Base-by-base conservation (phyloP, 805 yeast genomes). In the Allodekkera sacchari region DNA sequence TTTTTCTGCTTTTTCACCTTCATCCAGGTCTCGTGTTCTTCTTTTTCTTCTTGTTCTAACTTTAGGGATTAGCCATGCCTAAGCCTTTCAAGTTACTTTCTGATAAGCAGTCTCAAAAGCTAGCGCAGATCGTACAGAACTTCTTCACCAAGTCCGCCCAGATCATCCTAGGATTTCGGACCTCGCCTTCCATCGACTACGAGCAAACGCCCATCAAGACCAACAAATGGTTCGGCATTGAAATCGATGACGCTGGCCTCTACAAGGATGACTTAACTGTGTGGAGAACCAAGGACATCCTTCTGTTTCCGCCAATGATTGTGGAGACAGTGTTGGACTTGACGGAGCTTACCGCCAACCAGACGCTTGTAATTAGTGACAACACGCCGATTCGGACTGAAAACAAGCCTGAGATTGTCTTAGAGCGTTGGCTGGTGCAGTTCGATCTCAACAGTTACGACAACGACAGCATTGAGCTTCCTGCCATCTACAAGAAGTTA, bases 371-470 rank as follows among this genome's bases (percentile, higher is more conserved):
- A 28, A 28, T 53, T 5, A 46, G 47, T 18, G 27, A 18, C 13
- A 50, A 44, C 16, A 60, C 69, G 7, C 77, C 77, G 9, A 63
- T 79, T 7, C 72, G 66, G 36, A 80, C 79, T 10, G 63, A 69
- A 3, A 74, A 71, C 46, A 81, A 81, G 46, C 66, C 74, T 12
- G 97, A 89, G 54, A 72, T 92, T n/a, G 96, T 92, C 2, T 59
- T 92, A 35, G 98, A 92, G 50, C 68, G 98, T 37, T 92, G 98
- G 98, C 64, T 85, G 16, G 59, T 92, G 21, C 95, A 88, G 52
- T 71, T 88, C 38, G 88, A 81, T 46, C 56, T 71, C 12, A 60
- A 58, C 25, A 53, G 52, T 17, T 61, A 50, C 50, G 60, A 52
- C 27, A 45, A 39, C 15, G 52, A 55, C 6, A 37, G 57, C 3